Evolutionary conservation across 2,329 filamentous ascomycete genomes (phyloP), one percentile per base, ranked within the genome.

Genomic region (Stagonosporopsis chrysanthemi): DNA sequence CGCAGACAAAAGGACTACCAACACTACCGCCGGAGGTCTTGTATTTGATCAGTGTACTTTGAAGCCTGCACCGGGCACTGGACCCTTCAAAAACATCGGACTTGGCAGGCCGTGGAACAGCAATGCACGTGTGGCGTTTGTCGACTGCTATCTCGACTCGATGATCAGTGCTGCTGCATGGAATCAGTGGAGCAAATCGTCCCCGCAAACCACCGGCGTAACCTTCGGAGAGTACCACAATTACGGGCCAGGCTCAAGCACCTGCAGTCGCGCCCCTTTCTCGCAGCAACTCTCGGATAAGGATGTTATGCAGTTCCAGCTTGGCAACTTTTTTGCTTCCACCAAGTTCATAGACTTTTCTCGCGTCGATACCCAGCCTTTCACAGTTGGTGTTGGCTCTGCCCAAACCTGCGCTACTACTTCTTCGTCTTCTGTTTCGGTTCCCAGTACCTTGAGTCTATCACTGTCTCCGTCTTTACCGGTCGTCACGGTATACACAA

Each of bases 331-430:
- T 64, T 80, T 81, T 54, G 60, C 71, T 1, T 68, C 68, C 1
- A 79, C 73, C 1, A 69, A 72, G 6, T 80, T 77, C 74, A 80
- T 81, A 61, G 75, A 81, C 55, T 77, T 79, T 52, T 74, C 74
- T 2, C 70, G 73, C 35, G 66, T 80, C 15, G 66, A 72, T 50
- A 69, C 73, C 1, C 68, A 72, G 49, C 78, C 78, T 0, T 81
- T 80, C 52, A 60, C 60, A 2, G 67, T 73, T 11, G 72, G 70
- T 1, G 67, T 67, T 22, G 72, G 70, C 15, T 70, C 70, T 7
- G 67, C 67, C 15, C 64, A 74, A 7, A 63, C 68, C 6, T 68
- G 62, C 22, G 63, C 56, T 6, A 63, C 64, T 9, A 59, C 58
- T 1, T 66, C 67, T 7, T 62, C 70, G 0, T 66, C 66, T 6